These are phyloP conservation scores for Spathaspora sp. DNA, from an alignment of 805 yeast species.

Conservation along the genomic window DNA sequence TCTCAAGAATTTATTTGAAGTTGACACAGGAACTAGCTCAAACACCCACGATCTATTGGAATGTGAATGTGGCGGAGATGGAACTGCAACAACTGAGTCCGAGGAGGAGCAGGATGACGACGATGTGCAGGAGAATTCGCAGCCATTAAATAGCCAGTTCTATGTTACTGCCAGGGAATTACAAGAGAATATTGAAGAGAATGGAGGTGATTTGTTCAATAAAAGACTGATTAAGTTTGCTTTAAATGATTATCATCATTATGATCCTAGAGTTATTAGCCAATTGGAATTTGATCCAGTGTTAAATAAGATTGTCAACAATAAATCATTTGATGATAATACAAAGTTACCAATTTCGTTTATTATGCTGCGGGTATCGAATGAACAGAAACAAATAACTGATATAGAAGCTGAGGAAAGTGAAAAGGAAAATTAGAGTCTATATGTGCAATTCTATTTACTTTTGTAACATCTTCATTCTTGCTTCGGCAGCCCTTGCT, in stretches of 20 bases:
- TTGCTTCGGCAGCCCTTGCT: constrained; percentile 94
- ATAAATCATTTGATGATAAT: constrained; percentile 2
- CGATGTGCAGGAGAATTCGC: constrained; percentile 4
- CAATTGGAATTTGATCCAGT: constrained; percentile 19
- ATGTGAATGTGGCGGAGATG: constrained; percentile 59
- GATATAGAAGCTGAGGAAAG: neutral
- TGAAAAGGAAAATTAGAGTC: constrained; percentile 1
- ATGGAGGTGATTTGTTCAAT: constrained; percentile 20
- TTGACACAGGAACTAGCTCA: constrained; percentile 46
- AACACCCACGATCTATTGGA: constrained; percentile 77
- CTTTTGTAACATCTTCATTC: constrained; percentile 38
- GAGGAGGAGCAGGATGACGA: too few species aligned
- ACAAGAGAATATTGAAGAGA: constrained; percentile 28
- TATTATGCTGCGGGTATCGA: constrained; percentile 7
- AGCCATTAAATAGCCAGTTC: neutral
- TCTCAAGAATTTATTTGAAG: constrained; percentile 69
- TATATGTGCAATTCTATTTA: neutral
- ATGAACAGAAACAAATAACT: neutral
- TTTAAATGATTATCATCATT: constrained; percentile 59
- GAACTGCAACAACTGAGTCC: constrained; percentile 24
- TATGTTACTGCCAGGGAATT: constrained; percentile 60
- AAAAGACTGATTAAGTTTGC: constrained; percentile 52
- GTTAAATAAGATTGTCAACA: constrained; percentile 5
- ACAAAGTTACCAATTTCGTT: constrained; percentile 7
- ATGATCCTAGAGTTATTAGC: constrained; percentile 39